Conservation (phyloP, 139 green algal genomes). For the Chlamydomonas applanata region DNA sequence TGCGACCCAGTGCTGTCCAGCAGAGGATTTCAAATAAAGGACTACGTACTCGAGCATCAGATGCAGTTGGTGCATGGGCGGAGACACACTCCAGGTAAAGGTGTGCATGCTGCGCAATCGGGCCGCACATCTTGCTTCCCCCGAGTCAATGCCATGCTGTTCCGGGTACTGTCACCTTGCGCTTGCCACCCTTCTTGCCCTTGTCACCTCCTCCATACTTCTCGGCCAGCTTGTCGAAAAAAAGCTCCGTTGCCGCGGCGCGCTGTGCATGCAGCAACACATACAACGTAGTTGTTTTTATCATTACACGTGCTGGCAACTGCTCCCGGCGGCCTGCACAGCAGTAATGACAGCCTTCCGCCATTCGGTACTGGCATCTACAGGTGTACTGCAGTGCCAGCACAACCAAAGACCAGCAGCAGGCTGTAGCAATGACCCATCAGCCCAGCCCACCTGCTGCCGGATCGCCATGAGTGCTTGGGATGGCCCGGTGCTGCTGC, state of each 20-base stretch:
- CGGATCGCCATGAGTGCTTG: conserved; percentile 26
- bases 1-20: too few species aligned
- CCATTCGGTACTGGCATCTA: not conserved
- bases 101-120: not conserved
- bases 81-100: too few species aligned
- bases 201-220: conserved; percentile 33
- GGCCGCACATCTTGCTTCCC: too few species aligned
- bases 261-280: conserved; percentile 12
- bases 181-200: conserved; percentile 12
- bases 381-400: not conserved
- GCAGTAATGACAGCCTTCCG: not conserved
- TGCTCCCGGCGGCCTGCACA: not conserved
- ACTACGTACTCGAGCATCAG: too few species aligned
- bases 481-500: not conserved
- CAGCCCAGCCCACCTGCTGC: too few species aligned
- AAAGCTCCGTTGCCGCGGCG: conserved; percentile 14
- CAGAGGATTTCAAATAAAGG: too few species aligned
- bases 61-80: too few species aligned
- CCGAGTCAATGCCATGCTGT: too few species aligned
- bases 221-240: conserved; percentile 41
- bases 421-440: not conserved
- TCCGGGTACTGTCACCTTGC: conserved; percentile 9
- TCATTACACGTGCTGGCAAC: not conserved
- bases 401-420: not conserved
- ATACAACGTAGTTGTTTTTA: conserved; percentile 15